phyloP scores from a whole-genome alignment of 2,329 filamentous ascomycete genomes.

The Fusarium redolens region DNA sequence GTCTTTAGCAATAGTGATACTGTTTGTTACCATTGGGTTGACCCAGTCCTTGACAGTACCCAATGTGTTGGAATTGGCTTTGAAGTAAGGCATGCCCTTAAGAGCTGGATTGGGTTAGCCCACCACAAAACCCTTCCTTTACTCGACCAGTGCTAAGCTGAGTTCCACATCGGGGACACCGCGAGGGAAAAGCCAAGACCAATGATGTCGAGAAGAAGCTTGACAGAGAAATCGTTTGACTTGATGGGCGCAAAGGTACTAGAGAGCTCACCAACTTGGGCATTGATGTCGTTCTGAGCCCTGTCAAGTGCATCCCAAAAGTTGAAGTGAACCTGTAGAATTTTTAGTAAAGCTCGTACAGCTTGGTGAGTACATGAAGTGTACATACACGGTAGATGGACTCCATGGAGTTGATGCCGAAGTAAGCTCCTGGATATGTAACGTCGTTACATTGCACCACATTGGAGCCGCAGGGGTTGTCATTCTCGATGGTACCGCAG shows the following conservation, averaged over 20 bases:
- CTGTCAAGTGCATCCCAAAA: background rate
- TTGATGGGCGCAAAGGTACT: background rate
- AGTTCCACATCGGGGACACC: background rate
- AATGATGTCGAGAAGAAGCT: background rate
- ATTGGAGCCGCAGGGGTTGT: background rate
- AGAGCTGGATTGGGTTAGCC: background rate
- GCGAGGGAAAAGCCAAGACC: background rate
- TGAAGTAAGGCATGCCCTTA: background rate
- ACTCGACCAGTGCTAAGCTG: background rate
- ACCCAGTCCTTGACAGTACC: background rate
- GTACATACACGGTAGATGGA: background rate
- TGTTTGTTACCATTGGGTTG: background rate
- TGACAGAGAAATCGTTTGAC: background rate
- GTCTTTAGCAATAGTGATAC: background rate
- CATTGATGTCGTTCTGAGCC: background rate
- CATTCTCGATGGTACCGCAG: background rate
- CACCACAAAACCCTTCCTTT: rapidly evolving
- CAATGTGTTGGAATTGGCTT: background rate
- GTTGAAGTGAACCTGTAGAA: background rate
- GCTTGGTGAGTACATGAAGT: rapidly evolving
- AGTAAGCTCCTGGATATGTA: background rate
- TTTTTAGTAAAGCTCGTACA: rapidly evolving
- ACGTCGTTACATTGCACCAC: background rate
- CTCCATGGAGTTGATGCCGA: background rate
- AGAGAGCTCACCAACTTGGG: background rate